Evolutionary conservation across 23 red algal species (phyloP), one percentile per base, ranked within the genome.

Genomic region (Gracilaria gracilis): DNA sequence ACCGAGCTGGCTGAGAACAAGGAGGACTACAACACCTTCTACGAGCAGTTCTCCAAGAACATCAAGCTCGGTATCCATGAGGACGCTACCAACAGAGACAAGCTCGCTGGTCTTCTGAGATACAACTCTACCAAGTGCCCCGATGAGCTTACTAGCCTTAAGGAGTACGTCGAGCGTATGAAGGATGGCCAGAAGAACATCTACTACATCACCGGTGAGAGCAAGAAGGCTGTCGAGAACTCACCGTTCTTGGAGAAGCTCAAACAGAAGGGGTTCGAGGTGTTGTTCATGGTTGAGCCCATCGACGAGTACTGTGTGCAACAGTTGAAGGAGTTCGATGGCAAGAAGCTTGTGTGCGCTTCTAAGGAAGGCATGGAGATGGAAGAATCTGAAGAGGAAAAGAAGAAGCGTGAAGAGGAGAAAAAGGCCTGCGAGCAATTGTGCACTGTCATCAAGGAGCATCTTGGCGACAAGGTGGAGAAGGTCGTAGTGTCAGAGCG

Each of bases 281-380:
- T 98, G 11, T 57, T 98, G 23, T 98, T 94, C 91, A 98, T 98
- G 97, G 86, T 89, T 28, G 97, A 98, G 85, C 97, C 97, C 42
- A 98, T 98, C 47, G 97, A 98, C 67, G 97, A 98, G 90, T 98
- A 98, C 86, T 98, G 97, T 36, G 94, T 95, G 36, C 97, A 98
- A 61, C 93, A 95, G 70, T 75, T 98, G 7, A 93, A 95, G 71
- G 97, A 98, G 83, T 98, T 94, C 65, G 97, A 98, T 57, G 93
- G 93, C 49, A 98, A 98, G 88, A 98, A 98, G 79, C 69, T 98
- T 54, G 93, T 98, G n/a, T 96, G 97, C 85, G 89, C 88, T 0
- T 94, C 97, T 21, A 98, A 98, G 89, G 97, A 98, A 55, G 93
- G 93, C 38, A 81, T 98, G 84, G 84, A 92, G 75, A 27, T 98